phyloP scores from a whole-genome alignment of 371 early-diverging fungal genomes.

The Capniomyces stellatus region DNA sequence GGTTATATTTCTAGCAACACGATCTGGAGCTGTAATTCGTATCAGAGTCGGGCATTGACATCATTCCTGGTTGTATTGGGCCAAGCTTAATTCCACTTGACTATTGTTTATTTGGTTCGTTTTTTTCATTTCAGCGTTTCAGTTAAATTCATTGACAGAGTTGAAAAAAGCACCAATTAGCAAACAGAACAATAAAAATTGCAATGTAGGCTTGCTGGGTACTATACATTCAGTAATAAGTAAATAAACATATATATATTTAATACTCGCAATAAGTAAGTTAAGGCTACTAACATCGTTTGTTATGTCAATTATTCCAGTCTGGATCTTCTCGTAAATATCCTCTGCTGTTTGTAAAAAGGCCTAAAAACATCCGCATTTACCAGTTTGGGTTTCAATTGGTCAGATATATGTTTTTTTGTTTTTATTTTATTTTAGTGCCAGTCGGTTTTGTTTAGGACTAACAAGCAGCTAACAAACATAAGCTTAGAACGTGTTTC shows the following conservation, averaged over 20 bases:
- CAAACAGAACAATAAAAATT: too few species aligned
- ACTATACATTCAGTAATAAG: neutral
- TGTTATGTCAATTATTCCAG: conserved; percentile 49
- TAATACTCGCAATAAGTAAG: too few species aligned
- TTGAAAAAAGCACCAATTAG: too few species aligned
- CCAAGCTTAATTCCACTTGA: conserved; percentile 26
- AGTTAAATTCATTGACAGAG: too few species aligned
- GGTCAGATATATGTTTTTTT: too few species aligned
- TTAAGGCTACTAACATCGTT: conserved; percentile 28
- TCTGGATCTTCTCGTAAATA: conserved; percentile 66
- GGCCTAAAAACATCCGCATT: conserved; percentile 15
- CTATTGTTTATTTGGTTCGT: conserved; percentile 4
- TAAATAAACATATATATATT: neutral
- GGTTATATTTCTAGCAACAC: neutral
- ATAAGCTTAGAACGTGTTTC: too few species aligned
- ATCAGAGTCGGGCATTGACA: conserved; percentile 14
- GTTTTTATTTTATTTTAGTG: too few species aligned
- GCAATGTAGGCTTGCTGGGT: neutral
- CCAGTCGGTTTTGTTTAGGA: too few species aligned
- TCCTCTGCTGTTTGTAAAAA: conserved; percentile 57
- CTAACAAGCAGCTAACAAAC: too few species aligned
- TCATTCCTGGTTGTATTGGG: conserved; percentile 20
- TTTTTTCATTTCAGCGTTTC: too few species aligned
- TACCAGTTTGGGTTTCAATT: too few species aligned
- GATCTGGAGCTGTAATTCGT: neutral